Conservation (phyloP, 306 rosid species). For the Elaeagnus macrophylla region DNA sequence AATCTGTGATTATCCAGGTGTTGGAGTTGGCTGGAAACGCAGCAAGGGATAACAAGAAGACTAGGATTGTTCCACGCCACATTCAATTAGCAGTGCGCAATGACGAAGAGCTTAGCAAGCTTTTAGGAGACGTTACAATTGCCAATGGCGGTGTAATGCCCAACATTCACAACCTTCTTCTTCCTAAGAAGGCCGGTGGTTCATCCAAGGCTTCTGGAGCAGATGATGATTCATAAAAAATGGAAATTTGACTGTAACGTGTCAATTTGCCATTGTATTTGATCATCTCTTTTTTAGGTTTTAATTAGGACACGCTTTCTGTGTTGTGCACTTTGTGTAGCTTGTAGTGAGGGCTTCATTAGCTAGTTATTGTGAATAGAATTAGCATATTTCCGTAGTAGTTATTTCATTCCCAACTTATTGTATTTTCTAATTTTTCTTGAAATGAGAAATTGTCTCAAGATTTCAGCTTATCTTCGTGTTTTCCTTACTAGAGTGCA, state of each 20-base stretch:
- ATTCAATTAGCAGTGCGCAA: slow-evolving; percentile 74
- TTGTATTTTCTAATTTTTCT: not conserved
- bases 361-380: slow-evolving; percentile 49
- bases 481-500: too few species aligned
- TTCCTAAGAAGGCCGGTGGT: slow-evolving; percentile 65
- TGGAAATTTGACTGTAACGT: too few species aligned
- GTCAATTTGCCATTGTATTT: too few species aligned
- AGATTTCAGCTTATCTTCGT: too few species aligned
- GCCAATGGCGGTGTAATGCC: slow-evolving; percentile 96
- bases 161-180: slow-evolving; percentile 72
- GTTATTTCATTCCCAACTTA: not conserved
- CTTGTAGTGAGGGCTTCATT: slow-evolving; percentile 17
- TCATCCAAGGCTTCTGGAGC: slow-evolving; percentile 47
- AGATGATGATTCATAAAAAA: slow-evolving; percentile 49
- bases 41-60: slow-evolving; percentile 89
- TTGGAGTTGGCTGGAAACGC: slow-evolving; percentile 89
- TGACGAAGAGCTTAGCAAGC: slow-evolving; percentile 90
- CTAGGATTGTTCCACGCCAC: slow-evolving; percentile 82
- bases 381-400: slow-evolving; percentile 1
- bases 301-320: not conserved
- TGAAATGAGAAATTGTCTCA: not conserved
- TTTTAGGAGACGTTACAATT: slow-evolving; percentile 78
- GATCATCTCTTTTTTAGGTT: too few species aligned
- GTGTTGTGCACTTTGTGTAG: slow-evolving; percentile 19
- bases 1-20: slow-evolving; percentile 33